Base-by-base conservation (phyloP, 306 rosid species). In the Purshia tridentata region DNA sequence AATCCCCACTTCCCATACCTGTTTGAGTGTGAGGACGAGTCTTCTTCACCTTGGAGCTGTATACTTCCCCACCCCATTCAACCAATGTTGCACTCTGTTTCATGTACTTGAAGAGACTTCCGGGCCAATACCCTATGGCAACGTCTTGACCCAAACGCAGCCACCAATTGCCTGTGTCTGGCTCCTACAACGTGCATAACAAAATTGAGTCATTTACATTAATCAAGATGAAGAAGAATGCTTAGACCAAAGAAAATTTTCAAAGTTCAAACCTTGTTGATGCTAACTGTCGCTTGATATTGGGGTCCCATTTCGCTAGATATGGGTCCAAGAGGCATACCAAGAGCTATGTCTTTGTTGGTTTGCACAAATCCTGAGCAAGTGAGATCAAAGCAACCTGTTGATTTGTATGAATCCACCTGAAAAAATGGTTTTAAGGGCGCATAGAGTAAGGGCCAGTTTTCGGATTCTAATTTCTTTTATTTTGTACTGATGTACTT, bases 11-110 rank as follows among this genome's bases (percentile, higher is more conserved):
- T 4, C 95, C 92, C 96, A 90, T 90, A 2, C 3, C 76, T 6
- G 96, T 92, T 39, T 47, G 54, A 0, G 92, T 88, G 81, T 88
- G 98, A 8, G 96, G 95, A 2, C 9, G 96, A 2, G 2, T 19
- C 20, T 46, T 20, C 72, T 58, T 82, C 1, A 90, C 52, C 4
- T 58, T 51, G 4, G 82, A 1, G 65, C 95, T 88, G 35, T 48
- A 82, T 15, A 92, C 92, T 45, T 88, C 86, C 4, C 96, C 94
- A 0, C 96, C 98, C 96, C 92, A 88, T 75, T 90, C 79, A 16
- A 88, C 92, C 13, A 76, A 0, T 11, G 9, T 67, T 0, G 92
- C 89, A 47, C 85, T 82, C 12, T 65, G 76, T 2, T 29, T 50
- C 50, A 85, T 12, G 5, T 69, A 12, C 0, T 9, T 8, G 12